Percentiles rank a stretch among this genome's conserved stretches.
Conservation (phyloP, 2,329 filamentous ascomycete genomes). For the Aspergillus brunneoviolaceus region DNA sequence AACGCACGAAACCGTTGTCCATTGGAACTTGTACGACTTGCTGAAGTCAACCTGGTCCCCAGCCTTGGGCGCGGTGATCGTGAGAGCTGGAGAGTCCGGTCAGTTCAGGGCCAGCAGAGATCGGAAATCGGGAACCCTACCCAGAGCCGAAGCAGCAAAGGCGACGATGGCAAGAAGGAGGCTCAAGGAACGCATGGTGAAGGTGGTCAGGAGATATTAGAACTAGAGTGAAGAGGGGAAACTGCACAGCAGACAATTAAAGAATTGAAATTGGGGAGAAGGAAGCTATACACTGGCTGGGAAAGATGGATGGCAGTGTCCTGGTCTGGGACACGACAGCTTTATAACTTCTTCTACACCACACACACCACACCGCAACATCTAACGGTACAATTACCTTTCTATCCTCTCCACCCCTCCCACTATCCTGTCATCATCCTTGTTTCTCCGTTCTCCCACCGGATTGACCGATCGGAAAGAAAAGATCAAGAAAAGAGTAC, state of each 20-base stretch:
- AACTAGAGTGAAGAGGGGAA: background rate
- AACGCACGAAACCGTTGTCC: conserved; percentile 39
- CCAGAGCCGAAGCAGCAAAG: conserved; percentile 31
- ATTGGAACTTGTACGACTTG: conserved; percentile 39
- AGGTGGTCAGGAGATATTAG: conserved; percentile 7
- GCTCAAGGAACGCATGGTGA: conserved; percentile 30
- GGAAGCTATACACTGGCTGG: background rate
- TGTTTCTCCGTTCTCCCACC: background rate
- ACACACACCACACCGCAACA: background rate
- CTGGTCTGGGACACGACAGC: background rate
- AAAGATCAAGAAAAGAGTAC: background rate
- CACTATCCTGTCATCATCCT: background rate
- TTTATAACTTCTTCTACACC: background rate
- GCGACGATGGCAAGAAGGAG: conserved; percentile 26
- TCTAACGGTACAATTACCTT: background rate
- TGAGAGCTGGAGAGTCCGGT: conserved; percentile 24
- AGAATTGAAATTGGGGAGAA: background rate
- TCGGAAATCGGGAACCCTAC: conserved; percentile 18
- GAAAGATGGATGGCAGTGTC: background rate
- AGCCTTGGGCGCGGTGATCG: conserved; percentile 35
- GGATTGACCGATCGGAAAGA: conserved; percentile 11
- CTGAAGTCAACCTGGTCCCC: conserved; percentile 39
- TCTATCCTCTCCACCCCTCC: background rate
- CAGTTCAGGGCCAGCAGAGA: background rate
- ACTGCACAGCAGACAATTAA: background rate